Base-by-base conservation (phyloP, 2,329 filamentous ascomycete species). In the Cladosporium cucumerinum region DNA sequence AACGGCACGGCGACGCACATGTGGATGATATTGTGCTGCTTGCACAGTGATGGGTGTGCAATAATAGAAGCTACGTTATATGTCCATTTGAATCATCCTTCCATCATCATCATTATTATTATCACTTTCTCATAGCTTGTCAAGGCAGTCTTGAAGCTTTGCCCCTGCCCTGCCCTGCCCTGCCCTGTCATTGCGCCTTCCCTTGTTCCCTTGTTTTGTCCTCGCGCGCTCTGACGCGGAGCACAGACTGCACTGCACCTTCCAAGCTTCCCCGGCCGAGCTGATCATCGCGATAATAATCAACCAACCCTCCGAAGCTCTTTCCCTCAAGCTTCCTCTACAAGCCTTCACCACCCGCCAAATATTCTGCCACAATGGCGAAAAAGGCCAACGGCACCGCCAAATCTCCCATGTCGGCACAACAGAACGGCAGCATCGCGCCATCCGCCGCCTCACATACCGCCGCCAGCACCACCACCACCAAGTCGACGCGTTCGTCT, bases 331-430 rank as follows among this genome's bases (percentile, higher is more conserved):
- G 26, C 26, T 52, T 52, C 49, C 51, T 30, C 49, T 11, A 11
- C 51, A 32, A 54, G 18, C 26, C 51, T 21, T 25, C 26, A 26
- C 14, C 25, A 57, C n/a, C 28, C 28, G 18, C 30, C 30, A 23
- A n/a, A 14, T 23, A 23, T 43, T 25, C 58, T 34, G 32, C 60
- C 25, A 25, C 5, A 32, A 58, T 58, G 52, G 52, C 61, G n/a
- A 51, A 58, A 12, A 48, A 57, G 28, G 23, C 52, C 34, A 49
- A 57, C 54, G 52, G 39, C 61, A 64, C 28, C 51, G 55, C 36
- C 25, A 62, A 28, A 54, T 5, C 49, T 3, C 34, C 23, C 5
- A 71, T 70, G 69, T 68, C 71, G 69, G 68, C 67, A 43, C 66
- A 66, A 39, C 59, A 66, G 26, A 66, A 68, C 51, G 68, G 67